Percentiles rank a stretch among this genome's conserved stretches.
phyloP scores from a whole-genome alignment of 208 protist genomes.

The Trypanosoma melophagium region DNA sequence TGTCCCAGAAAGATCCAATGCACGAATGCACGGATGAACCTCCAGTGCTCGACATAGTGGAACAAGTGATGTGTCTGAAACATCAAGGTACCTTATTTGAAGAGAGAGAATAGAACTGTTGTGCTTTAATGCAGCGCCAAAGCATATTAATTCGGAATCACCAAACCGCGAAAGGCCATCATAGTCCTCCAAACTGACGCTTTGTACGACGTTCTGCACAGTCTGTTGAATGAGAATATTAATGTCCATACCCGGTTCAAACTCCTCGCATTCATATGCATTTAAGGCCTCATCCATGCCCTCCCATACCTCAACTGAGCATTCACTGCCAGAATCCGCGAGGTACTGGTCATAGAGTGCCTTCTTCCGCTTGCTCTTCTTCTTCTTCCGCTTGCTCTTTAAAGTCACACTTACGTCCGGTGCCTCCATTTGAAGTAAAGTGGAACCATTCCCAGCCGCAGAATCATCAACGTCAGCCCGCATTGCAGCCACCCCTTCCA shows the following conservation, averaged over 20 bases:
- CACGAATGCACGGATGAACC: conserved; percentile 53
- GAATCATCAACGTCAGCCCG: background rate
- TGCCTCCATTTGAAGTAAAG: background rate
- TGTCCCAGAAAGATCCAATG: conserved; percentile 75
- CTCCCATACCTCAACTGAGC: conserved; percentile 23
- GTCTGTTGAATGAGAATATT: conserved; percentile 84
- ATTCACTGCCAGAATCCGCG: conserved; percentile 68
- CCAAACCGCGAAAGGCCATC: conserved; percentile 57
- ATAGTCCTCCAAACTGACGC: conserved; percentile 68
- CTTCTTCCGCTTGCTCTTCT: conserved; percentile 40
- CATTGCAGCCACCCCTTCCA: conserved; percentile 13
- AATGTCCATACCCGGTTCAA: conserved; percentile 68
- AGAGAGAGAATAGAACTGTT: conserved; percentile 83
- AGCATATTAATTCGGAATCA: conserved; percentile 73
- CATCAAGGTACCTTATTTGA: conserved; percentile 77
- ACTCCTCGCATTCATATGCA: conserved; percentile 50
- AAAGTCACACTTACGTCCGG: background rate
- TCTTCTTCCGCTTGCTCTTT: conserved; percentile 21
- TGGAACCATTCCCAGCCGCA: background rate
- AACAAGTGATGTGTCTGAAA: conserved; percentile 73
- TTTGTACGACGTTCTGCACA: conserved; percentile 72
- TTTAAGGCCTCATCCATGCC: conserved; percentile 29
- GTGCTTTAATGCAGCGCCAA: conserved; percentile 72
- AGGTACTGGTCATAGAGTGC: conserved; percentile 71
- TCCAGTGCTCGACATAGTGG: conserved; percentile 68